These are phyloP conservation scores for Candida adriatica DNA, from an alignment of 805 yeast species.

Conservation along the genomic window DNA sequence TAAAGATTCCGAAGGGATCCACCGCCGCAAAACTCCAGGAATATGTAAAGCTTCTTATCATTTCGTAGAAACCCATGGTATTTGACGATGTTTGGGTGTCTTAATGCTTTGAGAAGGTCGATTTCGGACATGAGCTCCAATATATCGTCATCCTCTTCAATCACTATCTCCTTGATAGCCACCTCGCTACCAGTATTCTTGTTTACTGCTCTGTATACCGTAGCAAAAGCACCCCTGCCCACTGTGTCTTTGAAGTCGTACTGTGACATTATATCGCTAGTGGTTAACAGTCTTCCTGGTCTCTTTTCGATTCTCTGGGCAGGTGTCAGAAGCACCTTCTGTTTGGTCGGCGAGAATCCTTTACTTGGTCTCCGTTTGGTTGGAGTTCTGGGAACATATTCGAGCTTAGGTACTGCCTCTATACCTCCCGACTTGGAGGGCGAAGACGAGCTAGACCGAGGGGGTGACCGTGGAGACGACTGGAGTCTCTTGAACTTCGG, in stretches of 20 bases:
- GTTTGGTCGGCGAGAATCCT: constrained; percentile 2
- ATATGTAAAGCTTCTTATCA: constrained; percentile 63
- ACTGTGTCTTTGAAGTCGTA: constrained; percentile 54
- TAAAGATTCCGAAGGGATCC: constrained; percentile 50
- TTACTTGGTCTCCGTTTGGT: constrained; percentile 21
- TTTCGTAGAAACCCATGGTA: constrained; percentile 86
- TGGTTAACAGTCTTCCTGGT: constrained; percentile 25
- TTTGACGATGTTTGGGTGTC: constrained; percentile 86
- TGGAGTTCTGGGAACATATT: constrained; percentile 10
- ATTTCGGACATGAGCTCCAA: constrained; percentile 55
- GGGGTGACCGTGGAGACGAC: constrained; percentile 21
- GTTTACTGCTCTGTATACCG: constrained; percentile 73
- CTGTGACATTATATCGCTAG: constrained; percentile 26
- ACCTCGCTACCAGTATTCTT: constrained; percentile 57
- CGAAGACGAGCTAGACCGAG: constrained; percentile 19
- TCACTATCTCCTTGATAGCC: constrained; percentile 74
- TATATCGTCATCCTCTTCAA: constrained; percentile 67
- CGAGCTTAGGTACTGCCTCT: constrained; percentile 20
- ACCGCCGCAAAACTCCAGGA: constrained; percentile 63
- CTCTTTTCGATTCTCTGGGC: constrained; percentile 43
- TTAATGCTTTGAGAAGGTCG: constrained; percentile 63
- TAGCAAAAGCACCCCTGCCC: constrained; percentile 91
- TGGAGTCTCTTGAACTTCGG: constrained; percentile 22
- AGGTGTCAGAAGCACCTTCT: constrained; percentile 33
- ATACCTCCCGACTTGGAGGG: constrained; percentile 13